Evolutionary conservation across 345 rosid genomes (phyloP).

Genomic region (Brassica rapa): DNA sequence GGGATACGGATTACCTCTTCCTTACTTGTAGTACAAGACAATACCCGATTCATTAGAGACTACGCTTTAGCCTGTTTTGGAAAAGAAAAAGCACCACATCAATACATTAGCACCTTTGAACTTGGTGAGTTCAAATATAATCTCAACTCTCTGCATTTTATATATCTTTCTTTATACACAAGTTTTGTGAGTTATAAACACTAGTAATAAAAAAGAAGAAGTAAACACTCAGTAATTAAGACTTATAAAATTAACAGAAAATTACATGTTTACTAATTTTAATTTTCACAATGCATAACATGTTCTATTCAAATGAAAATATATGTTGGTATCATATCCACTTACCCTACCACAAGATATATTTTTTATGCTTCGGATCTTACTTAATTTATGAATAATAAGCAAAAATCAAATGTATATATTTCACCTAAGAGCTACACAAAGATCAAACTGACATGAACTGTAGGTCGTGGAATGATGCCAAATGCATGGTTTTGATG

Average conservation of each 20-base stretch:
- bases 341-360: not conserved
- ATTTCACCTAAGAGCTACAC: not conserved
- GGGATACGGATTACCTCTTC: slow-evolving; percentile 43
- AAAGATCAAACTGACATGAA: not conserved
- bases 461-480: not conserved
- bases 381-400: not conserved
- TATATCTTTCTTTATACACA: not conserved
- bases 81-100: slow-evolving; percentile 7
- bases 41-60: not conserved
- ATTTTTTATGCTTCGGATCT: not conserved
- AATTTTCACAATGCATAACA: not conserved
- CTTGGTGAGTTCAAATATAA: slow-evolving; percentile 11
- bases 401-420: not conserved
- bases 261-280: not conserved
- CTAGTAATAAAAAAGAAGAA: too few species aligned
- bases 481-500: not conserved
- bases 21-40: slow-evolving; percentile 8
- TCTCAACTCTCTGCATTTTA: not conserved
- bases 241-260: not conserved
- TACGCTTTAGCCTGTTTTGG: not conserved
- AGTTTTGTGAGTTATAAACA: not conserved
- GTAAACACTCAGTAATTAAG: not conserved
- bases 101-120: not conserved
- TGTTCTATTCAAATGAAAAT: not conserved
- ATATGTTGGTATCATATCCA: not conserved